Evolutionary conservation across 805 yeast genomes (phyloP), one percentile per base, ranked within the genome.

Genomic region (Kregervanrija delftensis): DNA sequence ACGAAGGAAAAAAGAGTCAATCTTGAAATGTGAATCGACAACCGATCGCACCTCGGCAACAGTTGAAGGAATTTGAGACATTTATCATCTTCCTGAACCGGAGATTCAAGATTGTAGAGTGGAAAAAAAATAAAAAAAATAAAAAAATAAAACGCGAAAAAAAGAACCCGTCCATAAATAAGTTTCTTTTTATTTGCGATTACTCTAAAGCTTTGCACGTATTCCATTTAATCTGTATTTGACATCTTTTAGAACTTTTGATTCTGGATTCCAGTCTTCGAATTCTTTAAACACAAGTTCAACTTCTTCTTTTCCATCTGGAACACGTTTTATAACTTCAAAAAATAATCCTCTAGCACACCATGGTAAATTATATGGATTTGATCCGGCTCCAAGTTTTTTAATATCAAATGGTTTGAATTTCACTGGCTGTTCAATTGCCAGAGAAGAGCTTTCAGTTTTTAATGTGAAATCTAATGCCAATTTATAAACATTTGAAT

Each of bases 331-430:
- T 11, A 39, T 37, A 10, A 55, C 60, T 43, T 82, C 95, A 51
- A 77, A 81, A 30, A 89, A 64, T 37, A 91, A 66, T 0, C 96
- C 96, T 37, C 96, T 68, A 66, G 89, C 76, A 55, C 95, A 85
- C 96, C 97, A 91, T 1, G 98, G 98, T 34, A 91, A 66, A 47
- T 84, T 79, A 57, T 76, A 91, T 0, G 96, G 96, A 61, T 91
- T 90, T 8, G 47, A 22, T 13, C 42, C 39, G 28, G 76, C 68
- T 2, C 87, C 88, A 14, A 83, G 64, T 49, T 76, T 76, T 8
- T 86, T 79, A 35, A 86, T 71, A 41, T 77, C 77, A 58, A 82
- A 86, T n/a, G 56, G 50, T 39, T 47, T 52, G 41, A 56, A 53
- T 15, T 44, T 48, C 28, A 64, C 58, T 1, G 67, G 64, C 43